Evolutionary conservation across 2,329 filamentous ascomycete genomes (phyloP).

Genomic region (Helotiales sp.): DNA sequence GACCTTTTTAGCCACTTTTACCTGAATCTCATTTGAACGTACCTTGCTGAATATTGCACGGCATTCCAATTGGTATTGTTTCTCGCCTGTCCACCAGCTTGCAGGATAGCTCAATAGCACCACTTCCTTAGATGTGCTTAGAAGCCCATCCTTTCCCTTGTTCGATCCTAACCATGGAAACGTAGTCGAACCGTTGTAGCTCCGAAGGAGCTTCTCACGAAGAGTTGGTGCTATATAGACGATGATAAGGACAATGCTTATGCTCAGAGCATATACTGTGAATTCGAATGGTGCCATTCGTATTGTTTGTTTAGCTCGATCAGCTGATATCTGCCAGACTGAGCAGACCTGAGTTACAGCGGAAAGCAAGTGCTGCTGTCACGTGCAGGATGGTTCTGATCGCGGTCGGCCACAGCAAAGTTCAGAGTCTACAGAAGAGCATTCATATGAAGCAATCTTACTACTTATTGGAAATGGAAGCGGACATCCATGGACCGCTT

Average conservation of each 20-base stretch:
- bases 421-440: no score
- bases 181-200: not conserved
- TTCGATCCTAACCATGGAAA: not conserved
- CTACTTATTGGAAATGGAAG: not conserved
- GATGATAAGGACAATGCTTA: constrained; percentile 2
- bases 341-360: not conserved
- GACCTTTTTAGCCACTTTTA: not conserved
- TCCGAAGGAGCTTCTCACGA: not conserved
- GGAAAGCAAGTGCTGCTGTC: not conserved
- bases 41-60: constrained; percentile 33
- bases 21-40: not conserved
- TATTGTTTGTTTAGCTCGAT: no score
- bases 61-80: constrained; percentile 27
- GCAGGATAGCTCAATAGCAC: not conserved
- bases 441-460: not conserved
- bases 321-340: no score
- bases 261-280: constrained; percentile 1
- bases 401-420: not conserved
- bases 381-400: not conserved
- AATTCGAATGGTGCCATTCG: not conserved
- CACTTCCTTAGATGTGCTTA: not conserved
- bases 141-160: not conserved
- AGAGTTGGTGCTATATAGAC: not conserved
- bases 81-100: constrained; percentile 28
- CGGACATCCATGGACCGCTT: not conserved